Base-by-base conservation (phyloP, 2,329 filamentous ascomycete genomes). In the Mycosphaerella arachidis region DNA sequence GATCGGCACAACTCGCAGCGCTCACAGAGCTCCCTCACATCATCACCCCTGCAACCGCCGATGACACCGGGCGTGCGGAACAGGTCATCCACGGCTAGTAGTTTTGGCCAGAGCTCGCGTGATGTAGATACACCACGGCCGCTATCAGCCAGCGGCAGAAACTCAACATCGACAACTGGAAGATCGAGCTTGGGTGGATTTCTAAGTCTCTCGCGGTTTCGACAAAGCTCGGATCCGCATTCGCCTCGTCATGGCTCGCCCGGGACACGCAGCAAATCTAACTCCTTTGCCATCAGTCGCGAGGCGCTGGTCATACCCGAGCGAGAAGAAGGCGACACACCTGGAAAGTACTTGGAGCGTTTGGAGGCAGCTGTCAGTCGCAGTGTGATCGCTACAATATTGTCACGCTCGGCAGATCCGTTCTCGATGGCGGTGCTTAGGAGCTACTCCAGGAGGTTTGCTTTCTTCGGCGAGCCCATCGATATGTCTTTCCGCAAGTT, bases 401-500 rank as follows among this genome's bases (percentile, higher is more conserved):
- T 99, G 29, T 93, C 91, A 18, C 96, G 95, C 71, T 90, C 86
- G n/a, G 84, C 85, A 1, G 93, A 99, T 68, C 77, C 86, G 0
- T 99, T 97, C 73, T 90, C 87, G 51, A 85, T 87, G 60, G 86
- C 90, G 1, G 92, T 96, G 3, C 76, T 99, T 58, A 86, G 93
- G 61, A 97, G 93, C 71, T 97, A 96, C 71, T 97, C 97, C 89
- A 86, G 93, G 56, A 89, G 89, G 20, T 97, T 97, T 74, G 86
- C 88, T 55, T 97, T 97, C 77, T 97, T 97, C 70, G 92, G 91
- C 30, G 93, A 97, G 68, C 94, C 94, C 0, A 93, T 99, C 79
- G 94, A 99, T 73, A 97, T 99, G 92, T 90, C 93, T 1, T 87
- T 97, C 64, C 87, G 94, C 40, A 97, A 97, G 74, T 82, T 99